Base-by-base conservation (phyloP, 116 monocot species). In the Dioscorea cayenensis region DNA sequence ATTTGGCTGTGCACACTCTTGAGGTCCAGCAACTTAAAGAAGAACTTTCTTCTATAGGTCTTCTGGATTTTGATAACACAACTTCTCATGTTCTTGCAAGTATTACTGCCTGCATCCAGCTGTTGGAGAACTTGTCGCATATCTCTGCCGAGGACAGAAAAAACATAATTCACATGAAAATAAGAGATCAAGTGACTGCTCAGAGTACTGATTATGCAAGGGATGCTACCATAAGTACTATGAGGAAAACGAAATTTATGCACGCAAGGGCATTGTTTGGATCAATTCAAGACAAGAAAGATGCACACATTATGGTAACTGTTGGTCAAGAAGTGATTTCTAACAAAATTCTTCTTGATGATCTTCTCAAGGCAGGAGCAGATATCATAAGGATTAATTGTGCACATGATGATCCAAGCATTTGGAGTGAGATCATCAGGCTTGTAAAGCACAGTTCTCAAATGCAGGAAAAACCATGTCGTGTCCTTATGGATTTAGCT, bases 401-500 rank as follows among this genome's bases (percentile, higher is more conserved):
- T 68, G 85, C 82, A 28, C 82, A 86, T 73, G 85, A 82, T 67
- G 74, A 79, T 58, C 48, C 76, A 21, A 74, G 38, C 19, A 60
- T 77, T 23, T 86, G 82, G 85, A 73, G 62, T 64, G 79, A 79
- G 62, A 82, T 86, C n/a, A 79, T 86, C 49, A 78, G 71, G 49
- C 28, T 48, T 7, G 75, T 73, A 38, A 86, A 71, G 32, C 49
- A 77, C 66, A 76, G 52, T 66, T 81, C 78, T 4, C 79, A 86
- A 60, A 73, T 79, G 79, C 66, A 79, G 28, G 73, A 79, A 73
- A 76, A 73, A 38, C 81, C 81, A 49, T 86, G 85, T 20, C 78
- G 79, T 28, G 71, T 86, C 73, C 73, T 86, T 14, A 86, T 86
- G 85, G 85, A 86, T 68, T 66, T 86, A 27, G 85, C 79, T 28